Evolutionary conservation across 805 yeast genomes (phyloP).

Genomic region (Grigorovia yakushimaensis): DNA sequence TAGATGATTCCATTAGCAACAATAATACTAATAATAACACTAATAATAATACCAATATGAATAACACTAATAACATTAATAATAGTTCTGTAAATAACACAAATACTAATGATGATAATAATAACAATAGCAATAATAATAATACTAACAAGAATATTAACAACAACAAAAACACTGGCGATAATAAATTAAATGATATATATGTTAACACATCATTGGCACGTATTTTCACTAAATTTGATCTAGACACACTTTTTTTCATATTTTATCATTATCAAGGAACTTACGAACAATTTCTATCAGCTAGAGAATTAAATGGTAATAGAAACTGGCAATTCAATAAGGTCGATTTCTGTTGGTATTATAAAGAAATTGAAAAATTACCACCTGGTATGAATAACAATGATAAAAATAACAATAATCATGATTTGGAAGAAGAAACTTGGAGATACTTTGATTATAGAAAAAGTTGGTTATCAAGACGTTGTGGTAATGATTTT

Average conservation of each 20-base stretch:
- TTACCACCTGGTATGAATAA: constrained; percentile 54
- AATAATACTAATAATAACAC: not conserved
- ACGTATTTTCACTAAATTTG: constrained; percentile 61
- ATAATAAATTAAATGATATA: constrained; percentile 13
- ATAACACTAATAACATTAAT: not conserved
- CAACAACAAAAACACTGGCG: too few relatives aligned
- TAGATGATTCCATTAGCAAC: constrained; percentile 6
- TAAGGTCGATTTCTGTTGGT: constrained; percentile 30
- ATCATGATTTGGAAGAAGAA: constrained; percentile 41
- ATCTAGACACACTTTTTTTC: constrained; percentile 80
- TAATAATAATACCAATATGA: constrained; percentile 15
- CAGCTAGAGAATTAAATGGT: constrained; percentile 67
- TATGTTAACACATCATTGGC: constrained; percentile 35
- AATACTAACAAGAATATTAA: constrained; percentile 6
- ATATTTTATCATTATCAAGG: constrained; percentile 79
- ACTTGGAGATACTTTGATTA: constrained; percentile 80
- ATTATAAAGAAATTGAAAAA: constrained; percentile 59
- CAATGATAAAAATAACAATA: constrained; percentile 25
- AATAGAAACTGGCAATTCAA: constrained; percentile 72
- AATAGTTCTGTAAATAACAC: constrained; percentile 6
- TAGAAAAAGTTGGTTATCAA: constrained; percentile 57
- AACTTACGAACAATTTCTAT: constrained; percentile 58
- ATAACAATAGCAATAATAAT: not conserved
- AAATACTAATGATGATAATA: constrained; percentile 1
- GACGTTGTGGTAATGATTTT: constrained; percentile 34